Conservation (phyloP, 2,329 filamentous ascomycete species). For the Scedosporium minutisporum region DNA sequence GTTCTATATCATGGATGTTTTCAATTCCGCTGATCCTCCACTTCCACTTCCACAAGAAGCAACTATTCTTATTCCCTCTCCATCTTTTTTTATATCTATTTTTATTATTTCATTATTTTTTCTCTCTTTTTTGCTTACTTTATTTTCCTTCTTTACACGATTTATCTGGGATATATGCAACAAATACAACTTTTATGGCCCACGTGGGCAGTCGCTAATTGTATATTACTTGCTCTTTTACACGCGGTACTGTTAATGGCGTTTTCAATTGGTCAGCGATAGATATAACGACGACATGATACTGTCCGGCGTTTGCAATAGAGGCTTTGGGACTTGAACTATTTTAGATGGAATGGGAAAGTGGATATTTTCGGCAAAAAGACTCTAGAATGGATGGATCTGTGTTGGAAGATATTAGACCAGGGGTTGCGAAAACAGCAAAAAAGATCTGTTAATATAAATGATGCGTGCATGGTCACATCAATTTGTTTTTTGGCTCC, state of each 20-base stretch:
- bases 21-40: too few relatives aligned
- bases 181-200: background rate
- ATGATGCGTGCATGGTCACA: too few relatives aligned
- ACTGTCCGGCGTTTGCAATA: background rate
- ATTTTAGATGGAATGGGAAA: background rate
- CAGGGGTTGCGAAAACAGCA: too few relatives aligned
- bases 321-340: background rate
- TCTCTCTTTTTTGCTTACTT: background rate
- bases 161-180: background rate
- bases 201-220: background rate
- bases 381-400: too few relatives aligned
- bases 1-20: too few relatives aligned
- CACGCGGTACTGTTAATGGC: background rate
- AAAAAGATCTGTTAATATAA: too few relatives aligned
- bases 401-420: background rate
- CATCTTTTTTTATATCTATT: background rate
- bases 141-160: background rate
- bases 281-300: background rate
- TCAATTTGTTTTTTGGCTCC: too few relatives aligned
- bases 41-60: too few relatives aligned
- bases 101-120: background rate
- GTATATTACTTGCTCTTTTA: background rate
- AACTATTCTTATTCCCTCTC: background rate
- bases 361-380: background rate
- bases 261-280: background rate